Conservation (phyloP, 2,329 filamentous ascomycete genomes). For the Coniosporium uncinatum region DNA sequence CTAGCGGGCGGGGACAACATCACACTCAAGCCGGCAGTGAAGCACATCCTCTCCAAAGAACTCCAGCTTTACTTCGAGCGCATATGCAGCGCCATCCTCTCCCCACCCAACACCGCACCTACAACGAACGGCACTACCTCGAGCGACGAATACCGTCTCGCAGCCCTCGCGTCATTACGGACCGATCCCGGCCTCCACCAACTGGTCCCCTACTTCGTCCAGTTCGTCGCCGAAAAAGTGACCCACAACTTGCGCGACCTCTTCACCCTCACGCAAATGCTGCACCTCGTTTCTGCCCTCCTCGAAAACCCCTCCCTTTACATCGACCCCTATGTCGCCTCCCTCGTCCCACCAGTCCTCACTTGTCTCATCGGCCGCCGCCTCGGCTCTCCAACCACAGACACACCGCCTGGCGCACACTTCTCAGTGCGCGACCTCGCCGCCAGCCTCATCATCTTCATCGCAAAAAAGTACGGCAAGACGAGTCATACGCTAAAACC, state of each 20-base stretch:
- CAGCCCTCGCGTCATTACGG: constrained; percentile 78
- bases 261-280: constrained; percentile 86
- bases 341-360: constrained; percentile 79
- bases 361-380: constrained; percentile 87
- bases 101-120: constrained; percentile 80
- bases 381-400: constrained; percentile 53
- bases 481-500: constrained; percentile 80
- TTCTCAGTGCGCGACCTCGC: constrained; percentile 83
- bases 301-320: constrained; percentile 81
- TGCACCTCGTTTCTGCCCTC: constrained; percentile 81
- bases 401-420: constrained; percentile 48
- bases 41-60: constrained; percentile 95
- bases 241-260: constrained; percentile 90
- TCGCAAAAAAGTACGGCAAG: constrained; percentile 75
- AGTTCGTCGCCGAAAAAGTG: constrained; percentile 93
- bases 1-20: constrained; percentile 80
- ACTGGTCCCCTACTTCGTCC: constrained; percentile 92
- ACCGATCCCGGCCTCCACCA: constrained; percentile 94
- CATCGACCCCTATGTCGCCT: constrained; percentile 61
- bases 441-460: constrained; percentile 72
- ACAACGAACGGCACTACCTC: no score
- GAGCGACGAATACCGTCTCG: constrained; percentile 83
- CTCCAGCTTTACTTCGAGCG: constrained; percentile 97
- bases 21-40: constrained; percentile 83
- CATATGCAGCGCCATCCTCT: constrained; percentile 81